These are phyloP conservation scores for Sanghuangporus baumii DNA, from an alignment of 1,284 basidiomycete genomes.

Conservation along the genomic window DNA sequence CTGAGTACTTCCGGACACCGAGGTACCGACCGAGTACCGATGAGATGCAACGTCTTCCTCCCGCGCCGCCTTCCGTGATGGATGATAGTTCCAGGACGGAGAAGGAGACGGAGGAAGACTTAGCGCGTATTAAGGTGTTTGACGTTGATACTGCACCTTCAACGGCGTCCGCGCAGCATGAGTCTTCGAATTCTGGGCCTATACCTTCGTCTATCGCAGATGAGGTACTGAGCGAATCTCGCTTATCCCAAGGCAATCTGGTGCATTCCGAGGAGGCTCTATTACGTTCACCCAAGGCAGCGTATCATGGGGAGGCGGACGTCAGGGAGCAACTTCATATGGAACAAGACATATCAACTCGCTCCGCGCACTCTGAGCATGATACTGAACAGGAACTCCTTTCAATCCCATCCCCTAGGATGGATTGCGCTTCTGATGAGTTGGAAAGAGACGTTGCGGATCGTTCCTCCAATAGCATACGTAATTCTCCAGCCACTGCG, in stretches of 20 bases:
- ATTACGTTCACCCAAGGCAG: neutral
- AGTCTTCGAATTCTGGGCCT: neutral
- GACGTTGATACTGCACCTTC: too few relatives aligned
- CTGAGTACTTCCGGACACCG: constrained; percentile 14
- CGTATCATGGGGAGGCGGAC: neutral
- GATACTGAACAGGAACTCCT: neutral
- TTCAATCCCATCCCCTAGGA: neutral
- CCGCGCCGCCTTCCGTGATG: constrained; percentile 2
- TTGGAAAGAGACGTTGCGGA: too few relatives aligned
- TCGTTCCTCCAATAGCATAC: too few relatives aligned
- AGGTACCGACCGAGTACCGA: neutral
- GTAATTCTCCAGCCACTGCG: too few relatives aligned
- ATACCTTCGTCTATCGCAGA: neutral
- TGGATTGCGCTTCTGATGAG: too few relatives aligned
- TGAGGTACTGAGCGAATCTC: neutral
- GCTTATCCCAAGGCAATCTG: neutral
- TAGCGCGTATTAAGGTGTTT: too few relatives aligned
- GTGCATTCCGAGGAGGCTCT: neutral
- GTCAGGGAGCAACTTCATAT: neutral
- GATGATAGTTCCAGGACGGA: neutral
- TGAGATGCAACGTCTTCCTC: constrained; percentile 8
- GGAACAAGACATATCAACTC: neutral
- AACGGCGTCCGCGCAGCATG: neutral
- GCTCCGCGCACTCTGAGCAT: neutral
- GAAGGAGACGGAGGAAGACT: too few relatives aligned